phyloP scores from a whole-genome alignment of 495 filamentous ascomycete genomes.

The Talaromyces ruber region DNA sequence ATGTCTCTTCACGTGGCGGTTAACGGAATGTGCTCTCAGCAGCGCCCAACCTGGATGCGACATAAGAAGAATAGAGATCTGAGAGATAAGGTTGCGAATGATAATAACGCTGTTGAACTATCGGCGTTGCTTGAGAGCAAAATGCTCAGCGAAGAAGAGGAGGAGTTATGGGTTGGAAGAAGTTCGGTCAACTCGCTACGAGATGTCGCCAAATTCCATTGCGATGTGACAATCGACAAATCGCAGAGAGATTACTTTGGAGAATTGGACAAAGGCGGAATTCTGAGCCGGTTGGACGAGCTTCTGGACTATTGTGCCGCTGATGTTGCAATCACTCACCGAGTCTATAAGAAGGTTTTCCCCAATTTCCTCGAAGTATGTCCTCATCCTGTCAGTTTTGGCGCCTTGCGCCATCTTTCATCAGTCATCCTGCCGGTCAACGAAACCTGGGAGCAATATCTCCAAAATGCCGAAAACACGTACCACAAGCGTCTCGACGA shows the following conservation, averaged over 20 bases:
- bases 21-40: slow-evolving; percentile 97
- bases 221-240: slow-evolving; percentile 88
- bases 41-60: slow-evolving; percentile 94
- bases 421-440: slow-evolving; percentile 89
- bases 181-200: slow-evolving; percentile 93
- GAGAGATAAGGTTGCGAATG: slow-evolving; percentile 67
- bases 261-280: slow-evolving; percentile 61
- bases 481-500: slow-evolving; percentile 69
- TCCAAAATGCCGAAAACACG: slow-evolving; percentile 71
- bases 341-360: slow-evolving; percentile 86
- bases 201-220: slow-evolving; percentile 95
- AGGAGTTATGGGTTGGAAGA: slow-evolving; percentile 89
- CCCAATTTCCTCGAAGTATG: slow-evolving; percentile 80
- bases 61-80: slow-evolving; percentile 83
- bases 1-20: slow-evolving; percentile 98
- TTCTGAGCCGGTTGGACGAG: slow-evolving; percentile 63
- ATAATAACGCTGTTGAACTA: slow-evolving; percentile 62
- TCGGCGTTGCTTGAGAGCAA: slow-evolving; percentile 60
- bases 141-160: slow-evolving; percentile 67
- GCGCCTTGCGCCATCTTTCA: slow-evolving; percentile 82
- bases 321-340: slow-evolving; percentile 87
- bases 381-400: slow-evolving; percentile 96
- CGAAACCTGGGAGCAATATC: slow-evolving; percentile 76
- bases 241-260: slow-evolving; percentile 79
- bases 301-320: slow-evolving; percentile 93